Percentiles rank a stretch among this genome's conserved stretches.
Conservation (phyloP, 78 protist genomes). For the Dictyostelium discoideum region DNA sequence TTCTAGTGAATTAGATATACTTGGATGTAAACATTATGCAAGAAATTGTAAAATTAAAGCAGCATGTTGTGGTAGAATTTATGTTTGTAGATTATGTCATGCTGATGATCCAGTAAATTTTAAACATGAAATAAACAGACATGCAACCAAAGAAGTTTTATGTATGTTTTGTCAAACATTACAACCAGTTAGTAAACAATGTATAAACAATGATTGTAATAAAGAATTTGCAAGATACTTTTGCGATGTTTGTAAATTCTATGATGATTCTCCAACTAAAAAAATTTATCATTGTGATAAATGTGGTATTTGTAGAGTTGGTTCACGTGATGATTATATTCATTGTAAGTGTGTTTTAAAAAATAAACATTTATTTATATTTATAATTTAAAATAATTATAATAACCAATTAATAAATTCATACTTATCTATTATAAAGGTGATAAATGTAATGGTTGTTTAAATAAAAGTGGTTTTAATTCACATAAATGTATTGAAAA, state of each 20-base stretch:
- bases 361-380: too few relatives aligned
- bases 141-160: constrained; percentile 38
- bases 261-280: constrained; percentile 45
- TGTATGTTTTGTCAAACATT: constrained; percentile 63
- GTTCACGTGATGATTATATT: not conserved
- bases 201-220: constrained; percentile 18
- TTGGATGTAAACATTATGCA: constrained; percentile 76
- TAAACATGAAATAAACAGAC: constrained; percentile 58
- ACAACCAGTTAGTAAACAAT: constrained; percentile 50
- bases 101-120: not conserved
- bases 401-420: too few relatives aligned
- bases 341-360: constrained; percentile 38
- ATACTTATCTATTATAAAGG: too few relatives aligned
- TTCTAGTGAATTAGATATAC: not conserved
- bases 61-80: constrained; percentile 53
- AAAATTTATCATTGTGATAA: constrained; percentile 29
- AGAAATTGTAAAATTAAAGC: constrained; percentile 53
- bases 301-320: constrained; percentile 66
- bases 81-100: constrained; percentile 73
- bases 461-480: not conserved
- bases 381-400: too few relatives aligned
- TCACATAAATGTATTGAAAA: constrained; percentile 75
- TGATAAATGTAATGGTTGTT: constrained; percentile 18
- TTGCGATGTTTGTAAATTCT: constrained; percentile 54
- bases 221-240: constrained; percentile 37